Conservation (phyloP, 495 filamentous ascomycete species). For the Lasiosphaeria miniovina region DNA sequence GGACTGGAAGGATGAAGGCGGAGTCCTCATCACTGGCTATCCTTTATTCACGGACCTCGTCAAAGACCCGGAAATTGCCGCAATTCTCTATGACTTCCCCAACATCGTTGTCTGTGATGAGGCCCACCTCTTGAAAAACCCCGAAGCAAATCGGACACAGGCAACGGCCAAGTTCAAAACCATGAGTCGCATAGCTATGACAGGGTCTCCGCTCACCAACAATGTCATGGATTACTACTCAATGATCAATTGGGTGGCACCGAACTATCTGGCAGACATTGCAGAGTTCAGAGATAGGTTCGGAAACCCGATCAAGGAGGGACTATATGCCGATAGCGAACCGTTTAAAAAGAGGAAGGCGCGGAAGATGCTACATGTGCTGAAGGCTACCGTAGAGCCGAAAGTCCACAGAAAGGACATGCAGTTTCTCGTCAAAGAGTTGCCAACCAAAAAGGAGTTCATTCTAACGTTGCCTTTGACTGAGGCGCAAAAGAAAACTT, state of each 20-base stretch:
- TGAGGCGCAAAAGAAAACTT: slow-evolving; percentile 58
- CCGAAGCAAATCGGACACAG: slow-evolving; percentile 44
- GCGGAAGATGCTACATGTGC: slow-evolving; percentile 63
- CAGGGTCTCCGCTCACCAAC: slow-evolving; percentile 83
- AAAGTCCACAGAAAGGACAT: slow-evolving; percentile 78
- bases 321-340: slow-evolving; percentile 63
- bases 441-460: slow-evolving; percentile 78
- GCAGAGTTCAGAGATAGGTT: slow-evolving; percentile 67
- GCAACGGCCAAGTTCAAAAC: slow-evolving; percentile 59
- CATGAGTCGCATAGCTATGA: slow-evolving; percentile 75
- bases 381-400: slow-evolving; percentile 69
- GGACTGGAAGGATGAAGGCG: slow-evolving; percentile 63
- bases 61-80: slow-evolving; percentile 23
- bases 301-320: slow-evolving; percentile 67
- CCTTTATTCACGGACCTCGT: slow-evolving; percentile 53
- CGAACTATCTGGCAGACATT: slow-evolving; percentile 66
- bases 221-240: slow-evolving; percentile 77
- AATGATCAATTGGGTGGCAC: slow-evolving; percentile 86
- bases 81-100: slow-evolving; percentile 56
- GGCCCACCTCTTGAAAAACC: slow-evolving; percentile 76
- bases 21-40: slow-evolving; percentile 74
- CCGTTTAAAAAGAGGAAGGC: slow-evolving; percentile 50
- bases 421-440: slow-evolving; percentile 57
- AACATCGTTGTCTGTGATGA: slow-evolving; percentile 86
- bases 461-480: slow-evolving; percentile 71